Evolutionary conservation across 1,284 basidiomycete genomes (phyloP), one percentile per base, ranked within the genome.

Genomic region (Cronartium ribicola): DNA sequence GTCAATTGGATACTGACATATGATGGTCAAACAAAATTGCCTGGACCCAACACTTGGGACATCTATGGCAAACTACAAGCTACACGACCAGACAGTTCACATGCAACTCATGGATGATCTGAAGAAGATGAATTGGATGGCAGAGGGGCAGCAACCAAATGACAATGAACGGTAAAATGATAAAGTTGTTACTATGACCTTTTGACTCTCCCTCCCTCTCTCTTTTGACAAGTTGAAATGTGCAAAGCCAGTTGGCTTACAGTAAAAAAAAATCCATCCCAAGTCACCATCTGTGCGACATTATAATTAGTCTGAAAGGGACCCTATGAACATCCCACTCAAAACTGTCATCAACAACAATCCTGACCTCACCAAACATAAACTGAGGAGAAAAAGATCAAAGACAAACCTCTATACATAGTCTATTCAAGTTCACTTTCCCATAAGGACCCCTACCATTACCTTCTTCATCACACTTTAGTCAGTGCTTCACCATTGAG

Each of bases 301-400:
- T 98, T 98, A 84, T 91, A 98, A 78, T 93, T 89, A 48, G 85
- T 86, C 82, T 98, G 94, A 81, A 98, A 98, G 0, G 95, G 95
- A 83, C 98, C 95, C 89, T 96, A 76, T 74, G 48, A 14, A 74
- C 57, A 76, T 60, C 57, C 72, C 36, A 61, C 4, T 36, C 66
- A 37, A 43, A 51, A 44, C 13, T 36, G 29, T 66, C 29, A 41
- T 22, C 10, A 66, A 41, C 17, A 20, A 14, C 14, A 44, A n/a
- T 40, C 0, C 44, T 20, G 20, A n/a, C 3, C n/a, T 63, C 2
- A 8, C 7, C 44, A 51, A 29, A 40, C 57, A n/a, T 5, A 20
- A 4, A 3, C 5, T 48, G 37, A 51, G 11, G 36, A 22, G 20
- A 13, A 40, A 14, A 41, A 8, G 20, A 22, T n/a, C 29, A 17